These are phyloP conservation scores for Rhinocladiella similis DNA, from an alignment of 2,329 filamentous ascomycete genomes.

Conservation along the genomic window DNA sequence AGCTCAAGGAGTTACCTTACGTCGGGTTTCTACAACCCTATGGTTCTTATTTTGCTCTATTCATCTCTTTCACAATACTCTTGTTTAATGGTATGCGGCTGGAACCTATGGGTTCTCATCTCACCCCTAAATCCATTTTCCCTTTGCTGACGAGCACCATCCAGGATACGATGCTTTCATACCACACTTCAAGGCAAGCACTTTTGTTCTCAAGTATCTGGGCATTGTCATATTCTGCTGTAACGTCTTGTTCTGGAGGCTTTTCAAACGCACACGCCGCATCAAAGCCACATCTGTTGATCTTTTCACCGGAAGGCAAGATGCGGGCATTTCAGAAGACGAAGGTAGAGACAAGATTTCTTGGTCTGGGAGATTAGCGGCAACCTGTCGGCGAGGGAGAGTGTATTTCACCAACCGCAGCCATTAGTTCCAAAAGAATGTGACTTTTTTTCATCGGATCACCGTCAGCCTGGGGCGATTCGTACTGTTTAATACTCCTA, in stretches of 20 bases:
- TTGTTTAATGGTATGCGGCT: not conserved
- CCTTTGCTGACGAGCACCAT: not conserved
- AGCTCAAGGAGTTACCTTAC: constrained; percentile 39
- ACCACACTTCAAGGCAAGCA: not conserved
- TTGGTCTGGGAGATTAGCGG: not conserved
- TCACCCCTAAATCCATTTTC: no score
- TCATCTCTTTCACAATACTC: not conserved
- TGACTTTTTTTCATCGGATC: no score
- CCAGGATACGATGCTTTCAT: not conserved
- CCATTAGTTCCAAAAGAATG: no score
- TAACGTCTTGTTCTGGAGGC: not conserved
- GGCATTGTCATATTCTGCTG: not conserved
- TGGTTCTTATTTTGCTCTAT: constrained; percentile 34
- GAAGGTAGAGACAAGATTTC: not conserved
- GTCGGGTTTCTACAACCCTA: constrained; percentile 42
- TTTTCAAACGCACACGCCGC: not conserved
- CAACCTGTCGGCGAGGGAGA: not conserved
- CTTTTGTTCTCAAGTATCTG: not conserved
- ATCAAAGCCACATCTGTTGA: not conserved
- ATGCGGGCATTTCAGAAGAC: not conserved
- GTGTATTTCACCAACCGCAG: not conserved
- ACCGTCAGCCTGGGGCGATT: no score
- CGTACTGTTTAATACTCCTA: no score
- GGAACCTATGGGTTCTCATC: no score
- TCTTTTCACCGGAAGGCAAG: not conserved